Base-by-base conservation (phyloP, 352 stramenopile species). In the Globisporangium nodosum region DNA sequence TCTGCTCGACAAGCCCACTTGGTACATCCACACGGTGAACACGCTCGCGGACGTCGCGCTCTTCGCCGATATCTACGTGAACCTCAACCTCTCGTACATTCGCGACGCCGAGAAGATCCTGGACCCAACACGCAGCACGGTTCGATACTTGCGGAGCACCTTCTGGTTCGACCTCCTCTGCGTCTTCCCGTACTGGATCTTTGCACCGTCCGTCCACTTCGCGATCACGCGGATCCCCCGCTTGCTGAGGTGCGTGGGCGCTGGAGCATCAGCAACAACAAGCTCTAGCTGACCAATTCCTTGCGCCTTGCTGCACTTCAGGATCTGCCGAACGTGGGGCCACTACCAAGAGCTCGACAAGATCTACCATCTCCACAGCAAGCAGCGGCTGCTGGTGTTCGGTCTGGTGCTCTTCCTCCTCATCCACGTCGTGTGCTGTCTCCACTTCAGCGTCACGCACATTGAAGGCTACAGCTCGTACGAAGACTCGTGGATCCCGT, bases 11-110 rank as follows among this genome's bases (percentile, higher is more conserved):
- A 54, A 56, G 1, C 63, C 70, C 0, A 67, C 66, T 5, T 76
- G 71, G 69, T 58, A 65, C 27, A 70, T 73, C 39, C 50, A 62
- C 27, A 13, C 54, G 3, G 1, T 72, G 0, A 81, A 87, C 47
- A 40, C 48, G 0, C 5, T 86, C 12, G 70, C 66, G 6, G 71
- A 73, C 43, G 5, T 71, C 12, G 46, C 68, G 1, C 48, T 88
- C 5, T 63, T 64, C 9, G 56, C 65, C 11, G 77, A 87, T 30
- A 55, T 89, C 5, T 63, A 85, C n/a, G 27, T 86, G 5, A 89
- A 87, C 53, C 73, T 86, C 27, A 83, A 76, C 13, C 60, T 87
- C 0, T 83, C 76, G 5, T 89, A 80, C 57, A 69, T 60, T 5
- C 48, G 67, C 8, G 61, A 87, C 39, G 65, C 73, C 1, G 79